These are phyloP conservation scores for Teunomyces aglyptinius DNA, from an alignment of 805 yeast genomes.

Conservation along the genomic window DNA sequence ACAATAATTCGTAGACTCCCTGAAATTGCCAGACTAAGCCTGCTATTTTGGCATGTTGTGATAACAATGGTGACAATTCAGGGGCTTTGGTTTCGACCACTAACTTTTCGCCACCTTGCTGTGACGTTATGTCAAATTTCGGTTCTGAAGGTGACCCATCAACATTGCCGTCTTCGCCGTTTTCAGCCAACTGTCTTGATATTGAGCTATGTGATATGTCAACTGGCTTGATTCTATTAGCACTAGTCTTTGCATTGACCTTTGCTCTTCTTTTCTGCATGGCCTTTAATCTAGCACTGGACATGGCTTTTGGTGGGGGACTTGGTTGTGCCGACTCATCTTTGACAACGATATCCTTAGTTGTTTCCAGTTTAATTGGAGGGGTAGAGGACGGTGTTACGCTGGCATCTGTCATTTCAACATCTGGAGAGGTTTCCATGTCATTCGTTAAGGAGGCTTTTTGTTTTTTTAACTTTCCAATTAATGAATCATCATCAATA, in stretches of 20 bases:
- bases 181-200: constrained; percentile 50
- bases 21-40: constrained; percentile 92
- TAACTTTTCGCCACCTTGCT: constrained; percentile 74
- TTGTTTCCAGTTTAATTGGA: constrained; percentile 13
- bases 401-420: constrained; percentile 8
- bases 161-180: constrained; percentile 27
- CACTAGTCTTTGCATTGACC: constrained; percentile 55
- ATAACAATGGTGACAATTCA: constrained; percentile 63
- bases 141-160: constrained; percentile 18
- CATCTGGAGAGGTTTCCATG: constrained; percentile 13
- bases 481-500: constrained; percentile 41
- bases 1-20: constrained; percentile 80
- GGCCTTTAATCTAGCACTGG: constrained; percentile 82
- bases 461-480: constrained; percentile 50
- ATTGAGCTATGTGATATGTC: constrained; percentile 73
- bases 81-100: constrained; percentile 77
- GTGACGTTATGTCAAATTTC: constrained; percentile 67
- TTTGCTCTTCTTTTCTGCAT: constrained; percentile 92
- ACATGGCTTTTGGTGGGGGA: constrained; percentile 27
- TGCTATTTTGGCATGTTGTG: constrained; percentile 67
- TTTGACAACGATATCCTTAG: neutral
- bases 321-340: constrained; percentile 8
- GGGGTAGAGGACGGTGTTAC: constrained; percentile 18
- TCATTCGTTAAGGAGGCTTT: constrained; percentile 36
- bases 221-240: constrained; percentile 48